Percentiles rank a stretch among this genome's conserved stretches.
phyloP scores from a whole-genome alignment of 1,139 yeast genomes.

The Pichia kudriavzevii region DNA sequence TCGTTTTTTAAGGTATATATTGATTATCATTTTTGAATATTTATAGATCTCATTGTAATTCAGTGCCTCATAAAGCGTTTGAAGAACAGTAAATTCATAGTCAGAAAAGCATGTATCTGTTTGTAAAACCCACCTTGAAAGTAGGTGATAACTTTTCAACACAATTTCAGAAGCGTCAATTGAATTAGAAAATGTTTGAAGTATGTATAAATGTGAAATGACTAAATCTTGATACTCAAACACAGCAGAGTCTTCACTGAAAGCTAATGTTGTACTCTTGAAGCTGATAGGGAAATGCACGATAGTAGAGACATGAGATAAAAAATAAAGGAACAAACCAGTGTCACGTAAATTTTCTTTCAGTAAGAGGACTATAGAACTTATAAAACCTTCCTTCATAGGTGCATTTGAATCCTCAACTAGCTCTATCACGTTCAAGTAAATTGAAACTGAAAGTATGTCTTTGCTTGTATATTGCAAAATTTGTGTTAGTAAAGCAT shows the following conservation, averaged over 20 bases:
- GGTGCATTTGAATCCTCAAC: conserved; percentile 11
- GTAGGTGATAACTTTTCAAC: conserved; percentile 16
- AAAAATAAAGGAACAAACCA: conserved; percentile 24
- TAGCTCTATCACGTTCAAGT: conserved; percentile 12
- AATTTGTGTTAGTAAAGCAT: too few species aligned
- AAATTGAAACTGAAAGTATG: conserved; percentile 20
- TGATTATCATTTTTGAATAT: conserved; percentile 11
- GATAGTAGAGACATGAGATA: conserved; percentile 22
- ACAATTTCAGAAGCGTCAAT: conserved; percentile 1
- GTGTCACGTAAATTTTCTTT: conserved; percentile 22
- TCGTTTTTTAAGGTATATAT: conserved; percentile 4
- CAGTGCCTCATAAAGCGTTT: conserved; percentile 10
- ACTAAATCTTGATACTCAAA: conserved; percentile 14
- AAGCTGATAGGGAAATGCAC: conserved; percentile 22
- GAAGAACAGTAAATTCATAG: conserved; percentile 16
- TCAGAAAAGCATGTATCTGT: conserved; percentile 1
- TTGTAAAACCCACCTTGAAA: conserved; percentile 13
- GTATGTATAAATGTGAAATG: conserved; percentile 17
- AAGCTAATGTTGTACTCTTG: conserved; percentile 14
- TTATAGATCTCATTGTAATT: conserved; percentile 16
- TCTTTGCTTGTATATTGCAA: too few species aligned
- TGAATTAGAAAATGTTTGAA: conserved; percentile 14
- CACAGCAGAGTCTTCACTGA: conserved; percentile 15
- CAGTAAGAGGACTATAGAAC: conserved; percentile 17
- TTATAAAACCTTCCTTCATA: conserved; percentile 15